phyloP scores from a whole-genome alignment of 139 green algal species.

The Chlamydomonas applanata region DNA sequence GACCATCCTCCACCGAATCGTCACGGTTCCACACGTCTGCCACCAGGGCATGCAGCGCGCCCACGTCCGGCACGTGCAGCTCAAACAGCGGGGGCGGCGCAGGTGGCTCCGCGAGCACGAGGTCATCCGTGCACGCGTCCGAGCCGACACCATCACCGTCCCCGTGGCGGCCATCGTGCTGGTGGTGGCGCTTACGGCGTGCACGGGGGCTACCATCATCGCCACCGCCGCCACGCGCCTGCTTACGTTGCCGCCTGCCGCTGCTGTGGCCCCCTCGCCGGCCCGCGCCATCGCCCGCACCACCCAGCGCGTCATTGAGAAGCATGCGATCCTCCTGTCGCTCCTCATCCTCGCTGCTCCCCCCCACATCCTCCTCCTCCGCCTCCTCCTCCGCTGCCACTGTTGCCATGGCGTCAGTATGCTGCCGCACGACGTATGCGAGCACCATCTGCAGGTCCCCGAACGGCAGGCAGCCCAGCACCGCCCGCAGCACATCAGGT shows the following conservation, averaged over 20 bases:
- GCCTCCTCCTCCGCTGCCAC: slow-evolving; percentile 19
- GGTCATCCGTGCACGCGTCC: too few relatives aligned
- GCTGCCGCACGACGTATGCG: slow-evolving; percentile 39
- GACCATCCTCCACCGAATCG: slow-evolving; percentile 5
- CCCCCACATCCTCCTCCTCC: slow-evolving; percentile 26
- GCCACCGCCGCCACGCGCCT: neutral
- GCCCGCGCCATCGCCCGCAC: neutral
- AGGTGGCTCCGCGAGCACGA: neutral
- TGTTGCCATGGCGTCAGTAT: neutral
- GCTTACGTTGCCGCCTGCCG: too few relatives aligned
- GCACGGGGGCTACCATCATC: too few relatives aligned
- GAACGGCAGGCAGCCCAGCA: slow-evolving; percentile 48
- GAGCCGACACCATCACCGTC: too few relatives aligned
- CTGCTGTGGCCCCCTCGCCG: too few relatives aligned
- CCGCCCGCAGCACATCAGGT: slow-evolving; percentile 44
- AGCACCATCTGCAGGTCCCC: slow-evolving; percentile 52
- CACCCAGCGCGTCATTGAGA: neutral
- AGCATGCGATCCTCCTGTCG: neutral
- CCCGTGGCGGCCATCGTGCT: too few relatives aligned
- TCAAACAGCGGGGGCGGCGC: slow-evolving; percentile 9
- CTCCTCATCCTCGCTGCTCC: slow-evolving; percentile 1
- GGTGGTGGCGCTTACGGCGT: too few relatives aligned
- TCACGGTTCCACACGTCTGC: slow-evolving; percentile 27
- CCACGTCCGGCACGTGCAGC: slow-evolving; percentile 4
- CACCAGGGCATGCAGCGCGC: slow-evolving; percentile 11